Conservation (phyloP, 352 stramenopile genomes). For the Phytophthora sp. region DNA sequence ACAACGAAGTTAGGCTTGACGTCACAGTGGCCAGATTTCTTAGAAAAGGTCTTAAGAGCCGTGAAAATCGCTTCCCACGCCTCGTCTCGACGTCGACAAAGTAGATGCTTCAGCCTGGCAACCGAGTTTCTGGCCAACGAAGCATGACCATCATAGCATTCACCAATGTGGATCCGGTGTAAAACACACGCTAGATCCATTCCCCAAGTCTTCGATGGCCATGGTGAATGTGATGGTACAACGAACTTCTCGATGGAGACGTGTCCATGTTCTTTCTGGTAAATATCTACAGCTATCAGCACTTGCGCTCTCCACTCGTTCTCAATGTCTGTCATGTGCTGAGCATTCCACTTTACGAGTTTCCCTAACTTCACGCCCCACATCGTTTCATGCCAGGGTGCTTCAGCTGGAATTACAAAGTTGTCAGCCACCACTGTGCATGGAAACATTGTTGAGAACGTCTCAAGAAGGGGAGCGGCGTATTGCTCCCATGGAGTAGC, state of each 20-base stretch:
- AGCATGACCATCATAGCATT: slow-evolving; percentile 30
- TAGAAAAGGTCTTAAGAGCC: slow-evolving; percentile 13
- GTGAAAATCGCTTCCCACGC: slow-evolving; percentile 27
- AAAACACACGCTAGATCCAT: slow-evolving; percentile 29
- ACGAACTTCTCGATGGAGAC: slow-evolving; percentile 14
- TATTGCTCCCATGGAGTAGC: slow-evolving; percentile 15
- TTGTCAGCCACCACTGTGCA: slow-evolving; percentile 14
- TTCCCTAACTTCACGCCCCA: slow-evolving; percentile 32
- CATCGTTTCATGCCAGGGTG: slow-evolving; percentile 23
- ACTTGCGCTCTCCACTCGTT: slow-evolving; percentile 29
- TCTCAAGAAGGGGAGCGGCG: slow-evolving; percentile 23
- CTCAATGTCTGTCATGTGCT: slow-evolving; percentile 22
- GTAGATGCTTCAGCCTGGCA: slow-evolving; percentile 5
- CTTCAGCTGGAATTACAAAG: slow-evolving; percentile 29
- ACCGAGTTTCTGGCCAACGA: slow-evolving; percentile 15
- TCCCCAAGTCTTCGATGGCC: slow-evolving; percentile 30
- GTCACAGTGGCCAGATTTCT: slow-evolving; percentile 19
- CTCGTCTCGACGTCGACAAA: slow-evolving; percentile 21
- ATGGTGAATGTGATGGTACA: slow-evolving; percentile 24
- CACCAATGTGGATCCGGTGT: slow-evolving; percentile 18
- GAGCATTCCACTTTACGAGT: slow-evolving; percentile 31
- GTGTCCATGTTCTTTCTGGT: slow-evolving; percentile 12
- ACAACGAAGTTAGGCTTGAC: slow-evolving; percentile 26
- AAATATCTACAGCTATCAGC: slow-evolving; percentile 21
- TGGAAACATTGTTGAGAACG: slow-evolving; percentile 18